A percentile compares a stretch with the other conserved stretches of the same genome.
These are phyloP conservation scores for Termitomyces sp. DNA, from an alignment of 768 basidiomycete genomes.

Conservation along the genomic window DNA sequence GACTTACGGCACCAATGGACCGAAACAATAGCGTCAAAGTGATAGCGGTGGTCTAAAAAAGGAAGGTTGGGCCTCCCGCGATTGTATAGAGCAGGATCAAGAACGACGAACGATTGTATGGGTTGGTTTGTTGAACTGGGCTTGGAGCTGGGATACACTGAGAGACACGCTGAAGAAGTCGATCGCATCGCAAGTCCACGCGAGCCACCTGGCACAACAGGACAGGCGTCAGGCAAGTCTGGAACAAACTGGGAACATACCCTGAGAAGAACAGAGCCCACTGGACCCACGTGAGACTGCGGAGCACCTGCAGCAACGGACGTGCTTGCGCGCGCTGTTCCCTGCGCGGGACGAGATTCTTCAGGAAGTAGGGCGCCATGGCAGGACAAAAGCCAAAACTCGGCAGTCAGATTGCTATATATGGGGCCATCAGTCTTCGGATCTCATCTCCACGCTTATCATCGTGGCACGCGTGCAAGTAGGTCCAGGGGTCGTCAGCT, in stretches of 20 bases:
- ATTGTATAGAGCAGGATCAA: background rate
- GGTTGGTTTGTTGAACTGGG: slow-evolving; percentile 40
- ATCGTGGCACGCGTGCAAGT: background rate
- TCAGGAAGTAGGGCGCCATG: slow-evolving; percentile 46
- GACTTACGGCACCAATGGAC: slow-evolving; percentile 61
- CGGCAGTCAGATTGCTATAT: background rate
- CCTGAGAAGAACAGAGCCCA: slow-evolving; percentile 57
- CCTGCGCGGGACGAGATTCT: slow-evolving; percentile 41
- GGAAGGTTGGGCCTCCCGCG: background rate
- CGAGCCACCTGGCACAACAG: slow-evolving; percentile 52
- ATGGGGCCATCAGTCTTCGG: background rate
- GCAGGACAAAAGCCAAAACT: background rate
- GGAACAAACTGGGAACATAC: slow-evolving; percentile 29
- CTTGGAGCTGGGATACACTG: slow-evolving; percentile 39
- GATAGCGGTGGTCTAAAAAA: slow-evolving; percentile 64
- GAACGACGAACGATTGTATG: slow-evolving; percentile 33
- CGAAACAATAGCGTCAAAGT: slow-evolving; percentile 93
- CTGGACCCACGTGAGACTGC: slow-evolving; percentile 42
- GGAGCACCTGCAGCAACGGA: slow-evolving; percentile 39
- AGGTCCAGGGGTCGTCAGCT: background rate
- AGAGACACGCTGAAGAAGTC: slow-evolving; percentile 82
- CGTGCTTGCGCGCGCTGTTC: slow-evolving; percentile 32
- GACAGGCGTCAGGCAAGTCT: background rate
- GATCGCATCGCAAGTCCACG: slow-evolving; percentile 84
- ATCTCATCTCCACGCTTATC: slow-evolving; percentile 6